Evolutionary conservation across 768 basidiomycete genomes (phyloP).

Genomic region (Trametes cingulata): DNA sequence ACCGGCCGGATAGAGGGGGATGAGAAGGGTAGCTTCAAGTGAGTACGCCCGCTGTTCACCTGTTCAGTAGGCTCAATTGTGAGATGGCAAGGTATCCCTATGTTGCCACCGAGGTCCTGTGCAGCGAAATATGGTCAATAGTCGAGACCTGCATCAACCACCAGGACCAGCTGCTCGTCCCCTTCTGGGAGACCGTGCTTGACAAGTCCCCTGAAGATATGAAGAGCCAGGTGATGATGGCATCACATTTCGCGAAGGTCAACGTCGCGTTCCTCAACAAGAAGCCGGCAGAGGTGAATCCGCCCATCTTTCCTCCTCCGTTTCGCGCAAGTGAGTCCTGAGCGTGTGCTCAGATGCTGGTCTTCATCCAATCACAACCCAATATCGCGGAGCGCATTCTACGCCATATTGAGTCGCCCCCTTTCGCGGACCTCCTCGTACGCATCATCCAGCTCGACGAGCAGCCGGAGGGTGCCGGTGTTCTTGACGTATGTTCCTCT

Average conservation of each 20-base stretch:
- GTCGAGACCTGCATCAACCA: slow-evolving; percentile 84
- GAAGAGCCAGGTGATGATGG: slow-evolving; percentile 83
- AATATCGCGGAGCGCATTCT: slow-evolving; percentile 80
- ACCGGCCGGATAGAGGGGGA: slow-evolving; percentile 84
- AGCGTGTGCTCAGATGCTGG: slow-evolving; percentile 70
- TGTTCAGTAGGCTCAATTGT: slow-evolving; percentile 16
- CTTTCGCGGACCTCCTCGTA: slow-evolving; percentile 89
- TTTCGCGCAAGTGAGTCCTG: slow-evolving; percentile 32
- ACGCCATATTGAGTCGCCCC: slow-evolving; percentile 82
- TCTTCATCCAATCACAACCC: slow-evolving; percentile 85
- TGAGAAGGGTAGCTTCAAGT: slow-evolving; percentile 82
- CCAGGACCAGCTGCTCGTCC: slow-evolving; percentile 68
- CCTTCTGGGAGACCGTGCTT: slow-evolving; percentile 91
- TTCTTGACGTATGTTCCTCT: slow-evolving; percentile 75
- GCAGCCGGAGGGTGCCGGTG: slow-evolving; percentile 74
- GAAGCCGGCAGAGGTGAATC: slow-evolving; percentile 82
- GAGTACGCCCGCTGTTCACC: slow-evolving; percentile 34
- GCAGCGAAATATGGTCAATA: slow-evolving; percentile 94
- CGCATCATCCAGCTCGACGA: slow-evolving; percentile 91
- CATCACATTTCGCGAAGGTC: slow-evolving; percentile 93
- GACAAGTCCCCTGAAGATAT: slow-evolving; percentile 83
- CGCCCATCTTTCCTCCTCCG: slow-evolving; percentile 28
- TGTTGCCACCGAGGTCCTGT: slow-evolving; percentile 91
- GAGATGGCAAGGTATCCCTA: slow-evolving; percentile 73
- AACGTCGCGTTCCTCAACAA: slow-evolving; percentile 86